Conservation (phyloP, 805 yeast genomes). For the Candida gorgasii region DNA sequence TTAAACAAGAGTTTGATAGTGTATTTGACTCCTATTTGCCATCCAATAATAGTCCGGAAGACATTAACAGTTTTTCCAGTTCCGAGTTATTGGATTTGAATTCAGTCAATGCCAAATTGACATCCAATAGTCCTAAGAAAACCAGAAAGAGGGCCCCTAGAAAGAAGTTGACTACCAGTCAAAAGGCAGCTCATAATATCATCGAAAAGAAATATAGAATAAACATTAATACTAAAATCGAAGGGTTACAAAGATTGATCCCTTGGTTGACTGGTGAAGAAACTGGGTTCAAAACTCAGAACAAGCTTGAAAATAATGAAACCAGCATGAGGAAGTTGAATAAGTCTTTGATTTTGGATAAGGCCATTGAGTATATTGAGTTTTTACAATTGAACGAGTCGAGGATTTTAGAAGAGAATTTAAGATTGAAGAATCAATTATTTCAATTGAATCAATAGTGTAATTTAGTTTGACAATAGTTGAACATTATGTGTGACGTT, state of each 20-base stretch:
- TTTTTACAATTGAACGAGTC: slow-evolving; percentile 52
- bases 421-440: slow-evolving; percentile 10
- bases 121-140: background rate
- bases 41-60: slow-evolving; percentile 6
- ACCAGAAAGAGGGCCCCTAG: slow-evolving; percentile 47
- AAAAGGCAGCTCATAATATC: slow-evolving; percentile 71
- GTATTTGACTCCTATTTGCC: slow-evolving; percentile 5
- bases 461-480: too few species aligned
- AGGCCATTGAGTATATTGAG: slow-evolving; percentile 62
- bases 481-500: slow-evolving; percentile 8
- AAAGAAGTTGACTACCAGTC: slow-evolving; percentile 56
- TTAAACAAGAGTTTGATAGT: slow-evolving; percentile 7
- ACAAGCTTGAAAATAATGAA: background rate
- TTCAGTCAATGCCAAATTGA: slow-evolving; percentile 13
- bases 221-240: slow-evolving; percentile 71
- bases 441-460: background rate
- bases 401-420: slow-evolving; percentile 13
- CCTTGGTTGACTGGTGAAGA: slow-evolving; percentile 67
- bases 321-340: slow-evolving; percentile 41
- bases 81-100: slow-evolving; percentile 9
- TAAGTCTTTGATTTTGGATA: slow-evolving; percentile 67
- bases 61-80: background rate
- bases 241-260: slow-evolving; percentile 62
- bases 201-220: slow-evolving; percentile 72
- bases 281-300: slow-evolving; percentile 55